Conservation (phyloP, 306 rosid genomes). For the Vigna unguiculata region DNA sequence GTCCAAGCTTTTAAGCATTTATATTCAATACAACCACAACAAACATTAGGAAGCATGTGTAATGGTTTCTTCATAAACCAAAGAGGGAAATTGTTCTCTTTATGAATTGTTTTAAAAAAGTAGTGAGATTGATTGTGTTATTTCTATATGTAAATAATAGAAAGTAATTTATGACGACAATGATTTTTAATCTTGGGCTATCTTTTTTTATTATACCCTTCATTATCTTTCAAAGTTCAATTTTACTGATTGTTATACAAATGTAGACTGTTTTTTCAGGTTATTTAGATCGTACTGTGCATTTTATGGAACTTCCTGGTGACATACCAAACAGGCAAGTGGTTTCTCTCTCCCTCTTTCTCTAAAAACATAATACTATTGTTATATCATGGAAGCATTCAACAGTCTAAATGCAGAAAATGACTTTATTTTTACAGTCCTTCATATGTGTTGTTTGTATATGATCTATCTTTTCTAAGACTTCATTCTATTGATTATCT, state of each 20-base stretch:
- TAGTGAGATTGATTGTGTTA: too few species aligned
- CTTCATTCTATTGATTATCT: constrained; percentile 41
- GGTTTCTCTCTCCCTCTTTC: background rate
- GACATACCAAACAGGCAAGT: constrained; percentile 93
- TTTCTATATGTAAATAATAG: too few species aligned
- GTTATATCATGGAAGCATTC: constrained; percentile 3
- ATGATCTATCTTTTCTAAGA: constrained; percentile 30
- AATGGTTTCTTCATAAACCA: too few species aligned
- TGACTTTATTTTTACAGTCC: background rate
- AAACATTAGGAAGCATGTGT: too few species aligned
- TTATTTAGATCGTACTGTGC: constrained; percentile 84
- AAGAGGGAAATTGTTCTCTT: too few species aligned
- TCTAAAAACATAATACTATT: background rate
- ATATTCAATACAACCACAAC: too few species aligned
- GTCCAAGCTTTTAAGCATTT: too few species aligned
- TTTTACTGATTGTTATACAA: constrained; percentile 44
- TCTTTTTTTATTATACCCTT: background rate
- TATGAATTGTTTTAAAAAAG: too few species aligned
- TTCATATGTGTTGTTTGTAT: constrained; percentile 19
- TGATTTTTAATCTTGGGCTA: constrained; percentile 20
- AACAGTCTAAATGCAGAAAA: constrained; percentile 14
- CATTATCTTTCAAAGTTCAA: constrained; percentile 30
- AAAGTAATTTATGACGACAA: too few species aligned
- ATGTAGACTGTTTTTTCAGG: constrained; percentile 81
- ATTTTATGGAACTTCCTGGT: constrained; percentile 98